Conservation (phyloP, 2,329 filamentous ascomycete species). For the Stachybotrys elegans region DNA sequence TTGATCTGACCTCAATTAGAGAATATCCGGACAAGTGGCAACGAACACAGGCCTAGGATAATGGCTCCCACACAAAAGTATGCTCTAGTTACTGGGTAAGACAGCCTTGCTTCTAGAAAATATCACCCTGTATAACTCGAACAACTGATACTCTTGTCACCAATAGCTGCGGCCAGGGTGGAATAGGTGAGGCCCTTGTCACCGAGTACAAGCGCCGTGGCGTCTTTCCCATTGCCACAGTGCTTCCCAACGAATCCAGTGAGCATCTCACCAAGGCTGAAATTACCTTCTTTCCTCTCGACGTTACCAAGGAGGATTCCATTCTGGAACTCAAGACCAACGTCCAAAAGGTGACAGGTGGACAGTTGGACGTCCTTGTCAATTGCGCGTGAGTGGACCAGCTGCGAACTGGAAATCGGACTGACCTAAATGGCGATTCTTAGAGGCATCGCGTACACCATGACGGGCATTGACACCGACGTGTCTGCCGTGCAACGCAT, state of each 20-base stretch:
- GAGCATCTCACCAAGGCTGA: neutral
- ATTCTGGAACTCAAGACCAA: neutral
- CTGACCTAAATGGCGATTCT: too few relatives aligned
- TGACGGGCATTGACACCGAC: slow-evolving; percentile 23
- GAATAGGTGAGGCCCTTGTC: neutral
- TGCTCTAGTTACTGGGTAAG: too few relatives aligned
- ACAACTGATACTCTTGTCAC: neutral
- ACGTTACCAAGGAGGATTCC: slow-evolving; percentile 10
- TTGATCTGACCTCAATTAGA: too few relatives aligned
- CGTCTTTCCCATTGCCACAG: neutral
- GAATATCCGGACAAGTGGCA: too few relatives aligned
- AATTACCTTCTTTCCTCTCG: neutral
- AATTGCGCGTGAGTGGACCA: neutral
- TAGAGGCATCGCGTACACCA: too few relatives aligned
- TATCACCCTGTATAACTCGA: too few relatives aligned
- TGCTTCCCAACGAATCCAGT: neutral
- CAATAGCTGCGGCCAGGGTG: neutral
- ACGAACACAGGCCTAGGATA: too few relatives aligned
- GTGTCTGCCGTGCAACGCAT: slow-evolving; percentile 25
- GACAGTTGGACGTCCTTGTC: neutral
- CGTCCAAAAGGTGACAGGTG: neutral
- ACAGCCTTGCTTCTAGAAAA: too few relatives aligned
- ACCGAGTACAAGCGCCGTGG: neutral
- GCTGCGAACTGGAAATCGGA: too few relatives aligned
- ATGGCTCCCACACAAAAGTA: too few relatives aligned